Evolutionary conservation across 2,329 filamentous ascomycete species (phyloP), one percentile per base, ranked within the genome.

Genomic region (Colletotrichum kahawae): DNA sequence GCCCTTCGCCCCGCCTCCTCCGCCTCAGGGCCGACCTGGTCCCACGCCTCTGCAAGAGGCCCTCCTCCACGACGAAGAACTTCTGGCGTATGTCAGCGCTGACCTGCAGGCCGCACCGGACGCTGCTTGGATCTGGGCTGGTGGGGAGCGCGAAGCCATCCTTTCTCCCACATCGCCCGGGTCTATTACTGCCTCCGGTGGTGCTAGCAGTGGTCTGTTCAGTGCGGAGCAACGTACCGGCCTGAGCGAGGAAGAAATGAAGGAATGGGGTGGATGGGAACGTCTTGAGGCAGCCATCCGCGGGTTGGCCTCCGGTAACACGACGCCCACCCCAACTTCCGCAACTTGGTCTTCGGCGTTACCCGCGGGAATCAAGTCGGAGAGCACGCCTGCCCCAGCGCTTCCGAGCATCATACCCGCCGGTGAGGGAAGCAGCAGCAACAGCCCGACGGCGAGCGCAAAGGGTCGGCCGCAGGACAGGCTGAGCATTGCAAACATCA

Each of bases 41-140:
- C 79, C 74, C 64, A 80, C 74, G 59, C 78, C 66, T 68, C 78
- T 79, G 68, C 84, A 85, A 67, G 85, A 88, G 5, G 80, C 82
- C 1, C 79, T 89, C 21, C 64, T 87, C 60, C 87, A 88, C 4
- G 96, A 99, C 80, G 96, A 98, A 81, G 96, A 98, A 82, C 90
- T 98, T 78, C 86, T 98, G 33, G 95, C 93, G 0, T 98, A 98
- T 79, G 92, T 94, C 1, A 96, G 94, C 34, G 94, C 93, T 0
- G 97, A 98, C 84, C 88, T 97, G 80, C 96, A 98, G 84, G 94
- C 93, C 2, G 92, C 90, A n/a, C 88, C 90, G 0, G 93, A 95
- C 67, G 91, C 91, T 43, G 93, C 93, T 14, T 98, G 96, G 96
- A 90, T 96, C 5, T 98, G 96, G 96, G 85, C 90, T 79, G 88